Base-by-base conservation (phyloP, 176 grass and related monocot genomes). In the Bromus sterilis region DNA sequence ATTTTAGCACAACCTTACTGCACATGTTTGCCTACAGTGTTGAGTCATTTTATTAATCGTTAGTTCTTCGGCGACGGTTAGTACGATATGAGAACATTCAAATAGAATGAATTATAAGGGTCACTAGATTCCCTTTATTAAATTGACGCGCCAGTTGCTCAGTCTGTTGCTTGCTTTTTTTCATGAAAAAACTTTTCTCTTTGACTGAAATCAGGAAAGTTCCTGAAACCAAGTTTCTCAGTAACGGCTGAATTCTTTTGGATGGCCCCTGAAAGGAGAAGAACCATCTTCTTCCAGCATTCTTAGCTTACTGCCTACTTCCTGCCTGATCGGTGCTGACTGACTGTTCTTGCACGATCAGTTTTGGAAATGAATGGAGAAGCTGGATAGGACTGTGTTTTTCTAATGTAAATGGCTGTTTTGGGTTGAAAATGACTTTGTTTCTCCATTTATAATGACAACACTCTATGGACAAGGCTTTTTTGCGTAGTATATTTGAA, bases 381-480 rank as follows among this genome's bases (percentile, higher is more conserved):
- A 49, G 49, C 18, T 53, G 49, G 49, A 53, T 53, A 53, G 20
- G 49, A 53, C 20, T 53, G 49, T 49, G 46, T 53, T 51, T 6
- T 53, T 53, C 20, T 21, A 21, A 53, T 53, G 49, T 21, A 53
- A 21, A 21, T 53, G 20, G 7, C 49, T 6, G 18, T 53, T 21
- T 53, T 53, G 20, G 6, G 18, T 53, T 1, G 6, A 53, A 53
- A 53, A 53, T 18, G 20, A 59, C 20, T 63, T 51, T 10, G 23
- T 82, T 57, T 57, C 49, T 55, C 56, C 15, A 48, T 34, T 64
- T 59, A 37, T 83, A 35, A 83, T 64, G 44, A 63, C n/a, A 61
- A n/a, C 14, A 64, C 12, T 82, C 68, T 32, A 62, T 66, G 58
- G 15, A n/a, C 62, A 43, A 36, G 40, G n/a, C 15, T 29, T 23